Base-by-base conservation (phyloP, 768 basidiomycete species). In the Kwoniella sp. region DNA sequence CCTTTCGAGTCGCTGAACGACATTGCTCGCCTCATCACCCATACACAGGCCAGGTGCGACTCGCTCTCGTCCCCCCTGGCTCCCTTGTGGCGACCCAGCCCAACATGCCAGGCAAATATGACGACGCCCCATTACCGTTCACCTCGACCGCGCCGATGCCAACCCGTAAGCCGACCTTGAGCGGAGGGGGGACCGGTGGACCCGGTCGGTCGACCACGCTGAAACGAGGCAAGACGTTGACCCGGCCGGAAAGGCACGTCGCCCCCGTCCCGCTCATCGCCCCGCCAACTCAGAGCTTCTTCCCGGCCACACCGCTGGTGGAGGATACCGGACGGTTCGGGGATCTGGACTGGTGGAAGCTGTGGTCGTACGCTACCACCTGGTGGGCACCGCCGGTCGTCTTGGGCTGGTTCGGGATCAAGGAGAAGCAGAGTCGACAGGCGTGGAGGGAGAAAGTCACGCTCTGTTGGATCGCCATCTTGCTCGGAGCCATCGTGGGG, bases 381-480 rank as follows among this genome's bases (percentile, higher is more conserved):
- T 91, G 86, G 71, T 96, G 90, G 90, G 92, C 92, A 22, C 79
- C 81, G 39, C 80, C 86, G 65, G 74, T 89, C 20, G 81, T 96
- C 50, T 75, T 80, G 20, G 82, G 83, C 2, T 33, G 89, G 10
- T 87, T 86, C 51, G 88, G 89, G 38, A 79, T 96, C 71, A 85
- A 82, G 69, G 89, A 92, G 74, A 80, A 81, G 63, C 79, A 81
- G 31, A 79, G 82, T 46, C 79, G 83, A 56, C 89, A 95, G 73
- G 95, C 95, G 1, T 99, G 95, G 95, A 83, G 92, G 69, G 95
- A 99, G 76, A 99, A 98, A 79, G 84, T 93, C 52, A 83, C 90
- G 5, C 79, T 99, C 3, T 96, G 92, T 75, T 83, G 87, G 73
- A 84, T 96, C 67, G 88, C 90, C 44, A 60, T 82, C 50, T 32